phyloP scores from a whole-genome alignment of 768 basidiomycete genomes.

The Multifurca ochricompacta region DNA sequence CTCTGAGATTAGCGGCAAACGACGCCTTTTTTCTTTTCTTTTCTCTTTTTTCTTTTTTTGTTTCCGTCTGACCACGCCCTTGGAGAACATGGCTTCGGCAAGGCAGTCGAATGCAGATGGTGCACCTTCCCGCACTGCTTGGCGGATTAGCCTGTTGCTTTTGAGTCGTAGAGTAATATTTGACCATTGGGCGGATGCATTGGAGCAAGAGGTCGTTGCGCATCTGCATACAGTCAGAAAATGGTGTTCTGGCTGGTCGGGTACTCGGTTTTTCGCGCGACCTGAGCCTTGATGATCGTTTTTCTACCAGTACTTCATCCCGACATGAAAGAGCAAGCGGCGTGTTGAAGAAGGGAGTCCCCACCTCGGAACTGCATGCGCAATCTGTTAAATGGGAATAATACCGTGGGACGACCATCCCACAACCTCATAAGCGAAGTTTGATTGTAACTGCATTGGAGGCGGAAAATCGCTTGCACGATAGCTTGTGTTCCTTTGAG shows the following conservation, averaged over 20 bases:
- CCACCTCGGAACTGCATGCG: slow-evolving; percentile 25
- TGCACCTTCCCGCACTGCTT: slow-evolving; percentile 29
- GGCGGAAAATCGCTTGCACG: slow-evolving; percentile 39
- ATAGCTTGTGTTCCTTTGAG: slow-evolving; percentile 43
- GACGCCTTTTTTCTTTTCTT: no score
- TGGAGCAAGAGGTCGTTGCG: no score
- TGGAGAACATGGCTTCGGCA: slow-evolving; percentile 31
- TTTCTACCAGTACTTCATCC: slow-evolving; percentile 29
- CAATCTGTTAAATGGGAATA: slow-evolving; percentile 27
- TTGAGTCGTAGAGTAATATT: slow-evolving; percentile 45
- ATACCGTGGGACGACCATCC: slow-evolving; percentile 7
- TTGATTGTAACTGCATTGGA: slow-evolving; percentile 40
- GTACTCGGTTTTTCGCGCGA: slow-evolving; percentile 29
- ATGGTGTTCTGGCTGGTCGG: no score
- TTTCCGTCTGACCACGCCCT: slow-evolving; percentile 37
- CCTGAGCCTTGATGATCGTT: slow-evolving; percentile 49
- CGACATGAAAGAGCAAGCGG: slow-evolving; percentile 20
- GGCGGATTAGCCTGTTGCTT: slow-evolving; percentile 46
- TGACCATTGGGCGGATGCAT: neutral
- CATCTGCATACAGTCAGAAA: no score
- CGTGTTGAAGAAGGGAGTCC: slow-evolving; percentile 25
- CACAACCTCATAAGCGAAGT: slow-evolving; percentile 31
- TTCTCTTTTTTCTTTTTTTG: no score
- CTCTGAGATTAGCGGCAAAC: slow-evolving; percentile 45
- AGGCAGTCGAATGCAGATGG: slow-evolving; percentile 36